These are phyloP conservation scores for Paramecium octaurelia DNA, from an alignment of 73 alveolate species.

Conservation along the genomic window DNA sequence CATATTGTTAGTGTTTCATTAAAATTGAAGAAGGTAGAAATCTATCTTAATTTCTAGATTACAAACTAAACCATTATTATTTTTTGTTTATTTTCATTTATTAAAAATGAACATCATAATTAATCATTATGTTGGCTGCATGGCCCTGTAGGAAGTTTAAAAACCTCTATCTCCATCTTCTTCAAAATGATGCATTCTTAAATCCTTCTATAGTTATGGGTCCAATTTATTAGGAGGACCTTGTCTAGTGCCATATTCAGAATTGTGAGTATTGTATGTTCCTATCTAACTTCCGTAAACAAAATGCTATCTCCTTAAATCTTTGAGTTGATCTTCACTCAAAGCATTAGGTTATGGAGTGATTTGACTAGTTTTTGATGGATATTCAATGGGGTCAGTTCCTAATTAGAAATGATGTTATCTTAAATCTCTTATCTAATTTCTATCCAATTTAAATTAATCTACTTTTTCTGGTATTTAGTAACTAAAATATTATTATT, in stretches of 20 bases:
- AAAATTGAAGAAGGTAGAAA: too few relatives aligned
- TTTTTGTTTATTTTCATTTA: not conserved
- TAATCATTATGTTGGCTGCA: not conserved
- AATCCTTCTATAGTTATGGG: not conserved
- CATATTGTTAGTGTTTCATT: too few relatives aligned
- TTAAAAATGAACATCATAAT: not conserved
- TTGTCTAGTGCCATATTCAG: not conserved
- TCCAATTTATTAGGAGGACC: constrained; percentile 44
- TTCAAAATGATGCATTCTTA: constrained; percentile 38
- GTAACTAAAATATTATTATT: not conserved
- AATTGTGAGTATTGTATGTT: not conserved
- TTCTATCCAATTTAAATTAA: not conserved
- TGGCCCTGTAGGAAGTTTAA: constrained; percentile 19
- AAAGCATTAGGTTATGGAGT: not conserved
- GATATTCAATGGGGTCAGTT: not conserved
- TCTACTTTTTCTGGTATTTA: not conserved
- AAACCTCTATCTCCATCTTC: constrained; percentile 11
- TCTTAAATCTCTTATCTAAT: not conserved
- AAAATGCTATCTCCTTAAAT: constrained; percentile 34
- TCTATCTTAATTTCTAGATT: not conserved
- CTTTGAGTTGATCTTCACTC: not conserved
- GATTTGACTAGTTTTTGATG: not conserved
- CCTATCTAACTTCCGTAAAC: not conserved
- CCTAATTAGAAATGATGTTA: not conserved
- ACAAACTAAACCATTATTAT: not conserved